Percentiles rank a stretch among this genome's conserved stretches.
These are phyloP conservation scores for Salvia rosmarinus DNA, from an alignment of 257 asterid species.

Conservation along the genomic window DNA sequence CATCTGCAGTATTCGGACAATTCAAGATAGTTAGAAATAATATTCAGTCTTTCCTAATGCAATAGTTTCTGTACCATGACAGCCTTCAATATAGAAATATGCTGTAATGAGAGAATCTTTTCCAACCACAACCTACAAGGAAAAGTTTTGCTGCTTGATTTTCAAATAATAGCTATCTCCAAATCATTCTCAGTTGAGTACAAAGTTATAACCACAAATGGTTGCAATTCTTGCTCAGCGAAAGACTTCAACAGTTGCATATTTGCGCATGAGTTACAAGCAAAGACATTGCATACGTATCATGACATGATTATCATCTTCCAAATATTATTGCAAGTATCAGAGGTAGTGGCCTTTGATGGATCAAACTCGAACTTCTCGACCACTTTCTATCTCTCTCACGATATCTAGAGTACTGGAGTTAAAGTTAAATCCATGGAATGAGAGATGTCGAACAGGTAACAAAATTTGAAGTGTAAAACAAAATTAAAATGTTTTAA, in stretches of 20 bases:
- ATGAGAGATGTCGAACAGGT: conserved; percentile 13
- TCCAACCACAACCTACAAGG: not conserved
- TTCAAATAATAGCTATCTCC: not conserved
- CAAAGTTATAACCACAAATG: not conserved
- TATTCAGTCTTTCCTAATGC: conserved; percentile 1
- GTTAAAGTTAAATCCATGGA: conserved; percentile 40
- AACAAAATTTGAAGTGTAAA: not conserved
- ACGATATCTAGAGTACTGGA: conserved; percentile 59
- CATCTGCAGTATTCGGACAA: conserved; percentile 4
- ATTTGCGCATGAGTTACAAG: conserved; percentile 12
- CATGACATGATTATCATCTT: conserved; percentile 52
- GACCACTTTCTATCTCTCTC: conserved; percentile 53
- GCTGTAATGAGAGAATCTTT: not conserved
- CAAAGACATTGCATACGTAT: conserved; percentile 17
- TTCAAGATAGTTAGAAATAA: conserved; percentile 11
- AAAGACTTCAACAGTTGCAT: not conserved
- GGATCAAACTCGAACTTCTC: conserved; percentile 59
- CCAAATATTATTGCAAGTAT: conserved; percentile 62
- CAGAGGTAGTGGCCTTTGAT: conserved; percentile 43
- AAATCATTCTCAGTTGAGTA: not conserved
- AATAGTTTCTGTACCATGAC: not conserved
- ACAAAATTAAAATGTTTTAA: not conserved
- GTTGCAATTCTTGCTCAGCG: not conserved
- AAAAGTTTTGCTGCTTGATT: conserved; percentile 8
- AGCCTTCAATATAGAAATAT: not conserved